Conservation (phyloP, 2,329 filamentous ascomycete species). For the Fusarium sp. region DNA sequence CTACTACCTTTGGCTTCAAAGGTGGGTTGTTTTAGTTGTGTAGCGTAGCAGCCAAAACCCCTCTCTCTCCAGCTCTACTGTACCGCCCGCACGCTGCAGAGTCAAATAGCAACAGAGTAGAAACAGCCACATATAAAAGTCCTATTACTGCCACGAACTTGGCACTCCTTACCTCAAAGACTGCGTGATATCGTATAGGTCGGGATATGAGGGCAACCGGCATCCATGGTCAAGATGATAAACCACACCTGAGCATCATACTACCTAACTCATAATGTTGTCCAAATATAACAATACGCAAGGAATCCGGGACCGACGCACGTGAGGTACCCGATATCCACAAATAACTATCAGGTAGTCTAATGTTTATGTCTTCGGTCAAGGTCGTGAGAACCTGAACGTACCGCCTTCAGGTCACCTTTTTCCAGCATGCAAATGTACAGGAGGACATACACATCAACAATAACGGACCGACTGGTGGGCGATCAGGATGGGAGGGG, state of each 20-base stretch:
- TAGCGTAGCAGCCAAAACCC: slow-evolving; percentile 2
- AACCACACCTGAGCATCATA: not conserved
- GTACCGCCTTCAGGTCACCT: not conserved
- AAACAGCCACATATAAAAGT: not conserved
- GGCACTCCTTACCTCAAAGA: not conserved
- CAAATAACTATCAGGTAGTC: not conserved
- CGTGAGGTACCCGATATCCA: slow-evolving; percentile 8
- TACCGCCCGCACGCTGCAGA: not conserved
- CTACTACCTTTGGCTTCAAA: slow-evolving; percentile 25
- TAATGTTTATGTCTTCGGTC: not conserved
- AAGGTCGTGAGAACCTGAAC: slow-evolving; percentile 5
- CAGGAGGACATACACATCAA: slow-evolving; percentile 11
- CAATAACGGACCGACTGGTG: slow-evolving; percentile 48
- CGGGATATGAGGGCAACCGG: not conserved
- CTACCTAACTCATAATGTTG: slow-evolving; percentile 1
- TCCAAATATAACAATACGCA: not conserved
- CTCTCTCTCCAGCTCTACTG: not conserved
- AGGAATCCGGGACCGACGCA: not conserved
- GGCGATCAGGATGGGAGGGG: slow-evolving; percentile 32
- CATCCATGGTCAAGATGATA: not conserved
- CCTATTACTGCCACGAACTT: not conserved
- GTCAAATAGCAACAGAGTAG: not conserved
- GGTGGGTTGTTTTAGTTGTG: not conserved
- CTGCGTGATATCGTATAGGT: not conserved
- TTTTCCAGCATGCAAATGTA: slow-evolving; percentile 10